These are phyloP conservation scores for Somion occarium DNA, from an alignment of 1,284 basidiomycete genomes.

Conservation along the genomic window DNA sequence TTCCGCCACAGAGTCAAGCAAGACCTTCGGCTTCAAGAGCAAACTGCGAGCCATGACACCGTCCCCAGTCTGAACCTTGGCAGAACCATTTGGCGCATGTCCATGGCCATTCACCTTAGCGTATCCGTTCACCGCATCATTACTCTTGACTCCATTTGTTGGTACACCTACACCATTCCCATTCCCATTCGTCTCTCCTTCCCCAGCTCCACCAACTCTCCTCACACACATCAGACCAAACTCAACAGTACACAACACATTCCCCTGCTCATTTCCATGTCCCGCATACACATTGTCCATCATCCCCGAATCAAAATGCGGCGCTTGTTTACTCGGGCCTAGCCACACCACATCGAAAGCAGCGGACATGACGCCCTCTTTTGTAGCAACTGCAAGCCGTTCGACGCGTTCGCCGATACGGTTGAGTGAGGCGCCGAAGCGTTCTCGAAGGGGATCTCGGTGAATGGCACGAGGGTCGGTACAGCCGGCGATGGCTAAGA, in stretches of 20 bases:
- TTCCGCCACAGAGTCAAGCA: conserved; percentile 31
- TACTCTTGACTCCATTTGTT: not conserved
- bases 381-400: conserved; percentile 26
- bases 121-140: conserved; percentile 5
- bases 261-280: conserved; percentile 20
- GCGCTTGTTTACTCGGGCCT: conserved; percentile 14
- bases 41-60: conserved; percentile 22
- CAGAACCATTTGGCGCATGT: conserved; percentile 4
- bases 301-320: conserved; percentile 22
- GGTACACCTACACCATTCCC: not conserved
- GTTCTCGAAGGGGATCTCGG: conserved; percentile 26
- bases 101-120: conserved; percentile 7
- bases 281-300: conserved; percentile 34
- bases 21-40: conserved; percentile 33
- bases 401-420: conserved; percentile 27
- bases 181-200: conserved; percentile 1
- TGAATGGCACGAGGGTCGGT: conserved; percentile 26
- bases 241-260: conserved; percentile 33
- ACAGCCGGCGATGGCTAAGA: conserved; percentile 31
- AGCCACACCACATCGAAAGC: conserved; percentile 29
- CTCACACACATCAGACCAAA: conserved; percentile 29
- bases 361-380: conserved; percentile 31
- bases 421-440: conserved; percentile 24
- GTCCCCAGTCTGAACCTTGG: conserved; percentile 6
- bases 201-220: conserved; percentile 11